Base-by-base conservation (phyloP, 2,329 filamentous ascomycete genomes). In the Pestalotiopsis sp. region DNA sequence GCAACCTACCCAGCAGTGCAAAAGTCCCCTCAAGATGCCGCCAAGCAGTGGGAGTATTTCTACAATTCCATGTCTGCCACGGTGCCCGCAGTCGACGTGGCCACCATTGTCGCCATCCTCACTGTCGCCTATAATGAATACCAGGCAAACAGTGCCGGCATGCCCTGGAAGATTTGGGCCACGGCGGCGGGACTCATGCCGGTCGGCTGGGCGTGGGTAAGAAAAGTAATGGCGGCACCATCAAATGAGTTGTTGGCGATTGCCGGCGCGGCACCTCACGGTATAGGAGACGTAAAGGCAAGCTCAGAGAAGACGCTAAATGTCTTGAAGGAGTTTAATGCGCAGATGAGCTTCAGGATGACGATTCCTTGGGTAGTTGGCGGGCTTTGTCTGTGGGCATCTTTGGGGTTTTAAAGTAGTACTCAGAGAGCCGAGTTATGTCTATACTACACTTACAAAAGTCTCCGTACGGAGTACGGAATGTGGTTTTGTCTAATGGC, bases 21-120 rank as follows among this genome's bases (percentile, higher is more conserved):
- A 41, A 68, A 58, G 66, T 57, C 58, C 5, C 59, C 60, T 23
- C 20, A 68, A 6, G 66, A 64, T 12, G 66, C 59, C 7, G 60
- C 59, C 9, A 64, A 65, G 45, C 66, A 68, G 45, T 68, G 66
- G 66, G 41, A 63, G 66, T 68, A 57, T 41, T 68, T 68, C 36
- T 68, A 68, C 31, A 64, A 59, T 59, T 68, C 66, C 59, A 68
- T 68, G 66, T 64, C 59, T 38, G 66, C 66, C 58, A 68, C 66
- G 41, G 66, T 68, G 2, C 66, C 66, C 1, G 38, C 11, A 17
- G 12, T 68, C n/a, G 66, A 68, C 59, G 6, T 68, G 59, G 57
- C 60, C 60, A 68, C 66, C 66, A 56, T 65, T 27, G n/a, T 59
- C 25, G 60, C 49, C 14, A 68, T 64, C 36, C 59, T 59, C n/a